These are phyloP conservation scores for Bimuria novae-zelandiae DNA, from an alignment of 2,329 filamentous ascomycete genomes.

Conservation along the genomic window DNA sequence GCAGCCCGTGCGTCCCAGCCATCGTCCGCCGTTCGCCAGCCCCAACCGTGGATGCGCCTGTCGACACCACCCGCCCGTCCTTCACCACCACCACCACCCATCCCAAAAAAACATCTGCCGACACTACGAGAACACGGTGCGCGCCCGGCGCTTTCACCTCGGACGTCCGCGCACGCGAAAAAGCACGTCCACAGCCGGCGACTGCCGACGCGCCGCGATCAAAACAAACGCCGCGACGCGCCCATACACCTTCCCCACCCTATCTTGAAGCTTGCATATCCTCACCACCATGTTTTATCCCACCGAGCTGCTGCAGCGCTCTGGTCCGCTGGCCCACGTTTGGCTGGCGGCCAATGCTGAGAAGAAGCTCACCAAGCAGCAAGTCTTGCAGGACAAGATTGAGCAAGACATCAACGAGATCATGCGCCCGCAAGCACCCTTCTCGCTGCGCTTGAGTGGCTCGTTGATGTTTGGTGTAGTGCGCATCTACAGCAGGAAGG, in stretches of 20 bases:
- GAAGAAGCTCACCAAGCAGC: slow-evolving; percentile 96
- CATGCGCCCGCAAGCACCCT: slow-evolving; percentile 87
- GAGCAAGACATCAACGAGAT: slow-evolving; percentile 94
- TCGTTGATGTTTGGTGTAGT: slow-evolving; percentile 95
- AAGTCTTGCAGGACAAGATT: slow-evolving; percentile 92
- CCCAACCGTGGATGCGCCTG: slow-evolving; percentile 5
- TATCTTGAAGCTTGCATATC: slow-evolving; percentile 7
- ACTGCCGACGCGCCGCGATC: slow-evolving; percentile 35
- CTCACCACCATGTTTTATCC: slow-evolving; percentile 85
- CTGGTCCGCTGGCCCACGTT: slow-evolving; percentile 92
- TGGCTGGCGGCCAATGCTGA: slow-evolving; percentile 98
- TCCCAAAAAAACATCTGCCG: slow-evolving; percentile 19
- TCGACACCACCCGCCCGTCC: slow-evolving; percentile 8
- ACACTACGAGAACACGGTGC: slow-evolving; percentile 30
- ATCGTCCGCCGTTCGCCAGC: slow-evolving; percentile 5
- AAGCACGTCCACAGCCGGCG: slow-evolving; percentile 9
- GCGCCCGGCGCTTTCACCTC: slow-evolving; percentile 18
- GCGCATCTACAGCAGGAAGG: slow-evolving; percentile 96
- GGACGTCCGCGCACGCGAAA: slow-evolving; percentile 26
- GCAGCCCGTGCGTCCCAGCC: slow-evolving; percentile 11
- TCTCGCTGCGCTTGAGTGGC: slow-evolving; percentile 90
- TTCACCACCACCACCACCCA: slow-evolving; percentile 6
- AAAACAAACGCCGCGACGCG: slow-evolving; percentile 36
- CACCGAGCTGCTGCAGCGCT: slow-evolving; percentile 93
- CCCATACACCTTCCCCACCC: slow-evolving; percentile 15